Base-by-base conservation (phyloP, 805 yeast species). In the Cyberlindnera meyerae region DNA sequence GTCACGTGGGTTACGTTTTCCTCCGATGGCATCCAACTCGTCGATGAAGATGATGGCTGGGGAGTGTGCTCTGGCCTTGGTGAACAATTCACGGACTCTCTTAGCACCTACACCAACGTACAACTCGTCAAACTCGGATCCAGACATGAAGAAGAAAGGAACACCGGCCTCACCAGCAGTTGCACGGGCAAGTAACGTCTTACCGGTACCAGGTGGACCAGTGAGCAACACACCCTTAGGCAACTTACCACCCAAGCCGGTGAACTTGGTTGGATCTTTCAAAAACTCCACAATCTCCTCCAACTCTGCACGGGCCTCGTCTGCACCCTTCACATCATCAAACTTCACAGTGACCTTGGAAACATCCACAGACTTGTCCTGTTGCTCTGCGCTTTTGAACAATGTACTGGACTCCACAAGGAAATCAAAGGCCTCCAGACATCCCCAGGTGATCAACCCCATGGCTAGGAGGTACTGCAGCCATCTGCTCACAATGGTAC, bases 141-240 rank as follows among this genome's bases (percentile, higher is more conserved):
- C 98, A 6, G 96, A 85, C 97, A 93, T 90, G 63, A 90, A 90
- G 64, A 89, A 90, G 58, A 93, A 93, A 29, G 97, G 98, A 17
- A 93, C 97, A 38, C 96, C 97, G 6, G 98, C 97, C 63, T 90
- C 97, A 46, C 97, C 97, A 7, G 98, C 98, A 21, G 96, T 94
- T 20, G 98, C 97, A 52, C 97, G 78, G 0, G 97, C 97, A 46
- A 93, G 73, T 48, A 90, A 69, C 1, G 98, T 93, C 61, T 93
- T 90, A 75, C 98, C 98, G 6, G 98, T 90, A 64, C 98, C 98
- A 28, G 98, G 98, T 26, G 98, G 98, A 31, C 98, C 98, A 11
- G 97, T 93, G 47, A 90, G 70, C 41, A 93, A 67, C 6, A 93
- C 95, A 70, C 99, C 99, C 60, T 90, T 93, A 40, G 98, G 97